Evolutionary conservation across 2,329 filamentous ascomycete species (phyloP), one percentile per base, ranked within the genome.

Genomic region (Bretziella fagacearum): DNA sequence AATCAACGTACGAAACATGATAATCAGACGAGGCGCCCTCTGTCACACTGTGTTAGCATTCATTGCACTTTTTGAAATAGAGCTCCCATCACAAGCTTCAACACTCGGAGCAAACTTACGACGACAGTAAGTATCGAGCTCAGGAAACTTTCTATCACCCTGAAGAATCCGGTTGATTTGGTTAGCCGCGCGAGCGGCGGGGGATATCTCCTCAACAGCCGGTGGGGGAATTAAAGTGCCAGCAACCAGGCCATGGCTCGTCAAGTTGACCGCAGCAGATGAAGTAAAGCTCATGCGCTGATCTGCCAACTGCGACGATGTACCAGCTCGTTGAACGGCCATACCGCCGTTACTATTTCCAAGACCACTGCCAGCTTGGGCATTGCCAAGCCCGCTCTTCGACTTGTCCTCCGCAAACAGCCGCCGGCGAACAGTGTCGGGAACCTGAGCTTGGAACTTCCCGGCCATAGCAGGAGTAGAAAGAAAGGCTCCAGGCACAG

Each of bases 11-110:
- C 35, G 82, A 74, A 42, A 93, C 66, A 56, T 95, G 85, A 65
- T 96, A 96, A 53, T 94, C 86, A 56, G 84, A 89, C 4, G 87
- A 94, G 53, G 82, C 79, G 53, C 91, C 86, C 66, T 87, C 84
- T 93, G 55, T 48, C 53, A 32, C n/a, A 39, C 15, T 10, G n/a
- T n/a, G n/a, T n/a, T n/a, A n/a, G n/a, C n/a, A n/a, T n/a, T n/a
- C n/a, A n/a, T n/a, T n/a, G n/a, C n/a, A n/a, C n/a, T n/a, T n/a
- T n/a, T n/a, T n/a, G n/a, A n/a, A n/a, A n/a, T n/a, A n/a, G n/a
- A n/a, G n/a, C n/a, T n/a, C n/a, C n/a, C n/a, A n/a, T n/a, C n/a
- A n/a, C n/a, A n/a, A n/a, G n/a, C n/a, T n/a, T n/a, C n/a, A n/a
- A n/a, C n/a, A n/a, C n/a, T n/a, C n/a, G n/a, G n/a, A n/a, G n/a